phyloP scores from a whole-genome alignment of 2,329 filamentous ascomycete species.

The Ascochyta viciae-villosae region DNA sequence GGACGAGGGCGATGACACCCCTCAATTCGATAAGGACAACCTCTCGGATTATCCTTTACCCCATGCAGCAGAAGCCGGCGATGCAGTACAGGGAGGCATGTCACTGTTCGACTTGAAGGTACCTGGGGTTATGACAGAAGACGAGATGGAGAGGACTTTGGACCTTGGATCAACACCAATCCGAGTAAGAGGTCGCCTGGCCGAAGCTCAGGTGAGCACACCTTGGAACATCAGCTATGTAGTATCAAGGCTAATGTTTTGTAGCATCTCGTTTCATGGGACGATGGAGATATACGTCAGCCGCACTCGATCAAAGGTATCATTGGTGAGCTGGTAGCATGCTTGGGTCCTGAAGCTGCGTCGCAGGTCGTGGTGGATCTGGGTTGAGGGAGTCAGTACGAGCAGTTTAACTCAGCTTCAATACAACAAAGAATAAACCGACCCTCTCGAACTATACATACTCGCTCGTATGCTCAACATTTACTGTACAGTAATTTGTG shows the following conservation, averaged over 20 bases:
- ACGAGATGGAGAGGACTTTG: conserved; percentile 59
- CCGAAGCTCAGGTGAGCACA: conserved; percentile 44
- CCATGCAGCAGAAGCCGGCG: conserved; percentile 39
- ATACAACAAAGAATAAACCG: not conserved
- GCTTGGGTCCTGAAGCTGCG: conserved; percentile 67
- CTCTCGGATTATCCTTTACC: conserved; percentile 35
- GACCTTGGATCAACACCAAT: conserved; percentile 68
- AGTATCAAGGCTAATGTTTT: conserved; percentile 45
- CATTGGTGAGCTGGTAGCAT: conserved; percentile 72
- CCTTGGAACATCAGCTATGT: conserved; percentile 36
- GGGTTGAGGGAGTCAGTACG: conserved; percentile 14
- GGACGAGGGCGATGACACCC: not conserved
- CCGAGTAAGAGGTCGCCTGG: conserved; percentile 50
- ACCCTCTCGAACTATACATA: not conserved
- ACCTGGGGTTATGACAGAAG: conserved; percentile 68
- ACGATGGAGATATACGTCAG: conserved; percentile 59
- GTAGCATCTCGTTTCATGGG: conserved; percentile 67
- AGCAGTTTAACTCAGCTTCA: not conserved
- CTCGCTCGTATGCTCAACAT: not conserved
- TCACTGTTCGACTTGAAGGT: conserved; percentile 68
- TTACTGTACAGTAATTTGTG: not conserved
- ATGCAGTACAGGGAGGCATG: conserved; percentile 45
- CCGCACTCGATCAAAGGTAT: conserved; percentile 63
- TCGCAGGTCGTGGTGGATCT: conserved; percentile 67
- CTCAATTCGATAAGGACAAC: not conserved